These are phyloP conservation scores for Purshia tridentata DNA, from an alignment of 306 rosid species.

Conservation along the genomic window DNA sequence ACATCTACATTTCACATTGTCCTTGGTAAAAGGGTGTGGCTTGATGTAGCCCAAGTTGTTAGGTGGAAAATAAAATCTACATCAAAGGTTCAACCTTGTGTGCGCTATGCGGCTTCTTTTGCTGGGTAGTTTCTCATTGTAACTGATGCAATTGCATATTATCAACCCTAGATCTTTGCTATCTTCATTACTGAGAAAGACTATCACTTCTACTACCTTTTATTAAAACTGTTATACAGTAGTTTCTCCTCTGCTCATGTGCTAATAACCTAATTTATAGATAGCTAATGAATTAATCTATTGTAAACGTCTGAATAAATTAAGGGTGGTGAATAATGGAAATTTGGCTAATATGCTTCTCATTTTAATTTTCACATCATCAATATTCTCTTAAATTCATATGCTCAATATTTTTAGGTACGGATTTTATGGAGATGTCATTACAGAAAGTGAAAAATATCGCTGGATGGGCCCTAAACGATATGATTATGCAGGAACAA, in stretches of 20 bases:
- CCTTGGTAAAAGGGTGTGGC: conserved; percentile 76
- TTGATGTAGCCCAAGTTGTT: conserved; percentile 92
- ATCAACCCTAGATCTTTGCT: neutral
- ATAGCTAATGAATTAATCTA: no score
- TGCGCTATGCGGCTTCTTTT: conserved; percentile 94
- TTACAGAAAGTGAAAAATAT: conserved; percentile 84
- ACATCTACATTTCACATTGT: conserved; percentile 89
- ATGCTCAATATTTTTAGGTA: conserved; percentile 52
- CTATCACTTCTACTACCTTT: neutral
- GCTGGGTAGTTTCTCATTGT: conserved; percentile 67
- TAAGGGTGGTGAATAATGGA: neutral
- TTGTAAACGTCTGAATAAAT: neutral
- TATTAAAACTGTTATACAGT: neutral
- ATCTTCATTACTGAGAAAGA: neutral
- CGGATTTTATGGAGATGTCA: conserved; percentile 98
- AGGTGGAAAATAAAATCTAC: conserved; percentile 79
- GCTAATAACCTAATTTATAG: no score
- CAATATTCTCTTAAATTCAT: conserved; percentile 28
- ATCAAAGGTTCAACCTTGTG: conserved; percentile 72
- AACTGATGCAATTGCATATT: neutral
- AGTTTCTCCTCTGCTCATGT: neutral
- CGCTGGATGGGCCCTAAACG: conserved; percentile 99
- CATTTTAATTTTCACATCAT: conserved; percentile 22
- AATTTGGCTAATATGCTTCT: conserved; percentile 4
- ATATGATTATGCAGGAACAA: conserved; percentile 91